A percentile compares a stretch with the other conserved stretches of the same genome.
phyloP scores from a whole-genome alignment of 345 rosid genomes.

The Orychophragmus violaceus region DNA sequence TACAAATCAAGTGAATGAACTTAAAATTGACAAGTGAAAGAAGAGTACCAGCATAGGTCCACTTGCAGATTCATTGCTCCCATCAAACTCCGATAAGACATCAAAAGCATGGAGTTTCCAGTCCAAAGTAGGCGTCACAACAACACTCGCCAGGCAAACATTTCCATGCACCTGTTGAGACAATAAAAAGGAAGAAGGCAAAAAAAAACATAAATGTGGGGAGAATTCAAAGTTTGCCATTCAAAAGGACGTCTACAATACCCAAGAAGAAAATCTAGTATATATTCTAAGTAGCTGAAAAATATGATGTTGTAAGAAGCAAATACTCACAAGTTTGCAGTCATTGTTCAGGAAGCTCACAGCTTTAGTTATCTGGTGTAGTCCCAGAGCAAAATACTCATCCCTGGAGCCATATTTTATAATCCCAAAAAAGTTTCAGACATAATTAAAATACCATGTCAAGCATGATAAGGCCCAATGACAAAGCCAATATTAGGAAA shows the following conservation, averaged over 20 bases:
- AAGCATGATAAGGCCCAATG: background rate
- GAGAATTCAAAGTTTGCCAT: background rate
- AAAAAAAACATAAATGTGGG: too few species aligned
- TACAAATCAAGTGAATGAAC: too few species aligned
- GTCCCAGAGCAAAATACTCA: slow-evolving; percentile 94
- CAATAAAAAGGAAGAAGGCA: too few species aligned
- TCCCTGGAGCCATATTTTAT: slow-evolving; percentile 48
- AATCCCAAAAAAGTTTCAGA: background rate
- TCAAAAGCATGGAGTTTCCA: slow-evolving; percentile 99
- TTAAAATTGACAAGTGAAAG: too few species aligned
- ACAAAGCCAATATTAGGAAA: background rate
- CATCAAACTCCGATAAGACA: slow-evolving; percentile 93
- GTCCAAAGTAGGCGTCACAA: slow-evolving; percentile 92
- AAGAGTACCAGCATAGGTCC: slow-evolving; percentile 96
- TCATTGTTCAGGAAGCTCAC: slow-evolving; percentile 98
- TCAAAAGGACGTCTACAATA: background rate
- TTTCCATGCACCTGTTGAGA: slow-evolving; percentile 81
- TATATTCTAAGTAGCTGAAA: background rate
- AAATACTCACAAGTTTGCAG: slow-evolving; percentile 83
- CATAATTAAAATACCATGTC: background rate
- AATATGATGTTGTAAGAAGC: background rate
- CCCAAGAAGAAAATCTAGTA: slow-evolving; percentile 1
- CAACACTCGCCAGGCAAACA: slow-evolving; percentile 89
- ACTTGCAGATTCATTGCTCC: slow-evolving; percentile 61
- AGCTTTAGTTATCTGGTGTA: slow-evolving; percentile 90